phyloP scores from a whole-genome alignment of 1,284 basidiomycete genomes.

The Rhodotorula sp. region DNA sequence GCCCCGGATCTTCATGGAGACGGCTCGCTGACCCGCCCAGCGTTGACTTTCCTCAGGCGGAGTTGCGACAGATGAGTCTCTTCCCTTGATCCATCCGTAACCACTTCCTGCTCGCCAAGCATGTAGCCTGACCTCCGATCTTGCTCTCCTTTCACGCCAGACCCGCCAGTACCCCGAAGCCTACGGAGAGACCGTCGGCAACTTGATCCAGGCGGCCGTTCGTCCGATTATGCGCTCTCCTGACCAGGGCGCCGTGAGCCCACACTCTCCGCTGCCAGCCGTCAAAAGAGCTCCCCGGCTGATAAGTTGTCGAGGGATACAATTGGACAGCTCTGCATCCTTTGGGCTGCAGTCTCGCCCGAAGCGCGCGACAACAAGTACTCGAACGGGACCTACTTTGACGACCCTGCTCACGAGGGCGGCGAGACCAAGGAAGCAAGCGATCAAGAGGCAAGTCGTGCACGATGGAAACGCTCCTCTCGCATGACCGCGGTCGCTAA shows the following conservation, averaged over 20 bases:
- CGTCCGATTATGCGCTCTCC: slow-evolving; percentile 26
- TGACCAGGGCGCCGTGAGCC: slow-evolving; percentile 25
- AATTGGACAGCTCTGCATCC: slow-evolving; percentile 10
- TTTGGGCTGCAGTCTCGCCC: slow-evolving; percentile 28
- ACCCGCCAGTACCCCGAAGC: slow-evolving; percentile 38
- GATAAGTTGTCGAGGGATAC: no score
- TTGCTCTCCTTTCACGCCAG: slow-evolving; percentile 21
- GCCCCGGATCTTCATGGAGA: not conserved
- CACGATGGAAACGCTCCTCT: not conserved
- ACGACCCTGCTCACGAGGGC: slow-evolving; percentile 29
- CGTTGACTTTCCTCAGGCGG: not conserved
- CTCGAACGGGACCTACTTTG: slow-evolving; percentile 35
- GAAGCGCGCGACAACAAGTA: slow-evolving; percentile 30
- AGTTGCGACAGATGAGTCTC: slow-evolving; percentile 17
- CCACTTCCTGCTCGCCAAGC: not conserved
- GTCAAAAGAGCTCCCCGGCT: no score
- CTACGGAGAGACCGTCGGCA: slow-evolving; percentile 33
- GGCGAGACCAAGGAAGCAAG: slow-evolving; percentile 29
- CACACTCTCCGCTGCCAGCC: not conserved
- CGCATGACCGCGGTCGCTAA: no score
- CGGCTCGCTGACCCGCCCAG: not conserved
- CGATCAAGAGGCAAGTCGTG: slow-evolving; percentile 28
- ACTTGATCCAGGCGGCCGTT: slow-evolving; percentile 17
- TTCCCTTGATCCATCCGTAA: no score
- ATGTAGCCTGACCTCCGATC: not conserved